Percentiles rank a stretch among this genome's conserved stretches.
Evolutionary conservation across 2,329 filamentous ascomycete species (phyloP).

Genomic region (Davidsoniella eucalypti): DNA sequence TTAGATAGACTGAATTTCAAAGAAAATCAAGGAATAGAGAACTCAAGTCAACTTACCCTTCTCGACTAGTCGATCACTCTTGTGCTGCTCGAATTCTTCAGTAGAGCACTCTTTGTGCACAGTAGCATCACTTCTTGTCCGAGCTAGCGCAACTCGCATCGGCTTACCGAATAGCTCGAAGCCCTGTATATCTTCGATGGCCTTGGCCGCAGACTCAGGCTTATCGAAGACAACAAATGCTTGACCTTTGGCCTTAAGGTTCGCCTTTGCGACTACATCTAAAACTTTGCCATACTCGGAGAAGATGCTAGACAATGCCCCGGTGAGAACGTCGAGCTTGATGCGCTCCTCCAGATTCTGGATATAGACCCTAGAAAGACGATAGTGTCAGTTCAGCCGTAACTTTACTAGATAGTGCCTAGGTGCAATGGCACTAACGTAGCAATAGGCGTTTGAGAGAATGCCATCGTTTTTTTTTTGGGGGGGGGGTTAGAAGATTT

Average conservation of each 20-base stretch:
- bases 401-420: constrained; percentile 33
- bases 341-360: constrained; percentile 87
- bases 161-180: constrained; percentile 88
- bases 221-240: constrained; percentile 86
- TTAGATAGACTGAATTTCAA: neutral
- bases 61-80: constrained; percentile 67
- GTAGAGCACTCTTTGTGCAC: constrained; percentile 56
- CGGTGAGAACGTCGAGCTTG: constrained; percentile 61
- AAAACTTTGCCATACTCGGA: constrained; percentile 74
- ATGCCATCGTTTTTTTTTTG: constrained; percentile 20
- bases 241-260: constrained; percentile 83
- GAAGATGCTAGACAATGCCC: constrained; percentile 62
- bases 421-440: constrained; percentile 63
- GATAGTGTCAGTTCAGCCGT: constrained; percentile 21
- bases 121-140: constrained; percentile 72
- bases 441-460: constrained; percentile 34
- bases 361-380: constrained; percentile 42
- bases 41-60: constrained; percentile 46
- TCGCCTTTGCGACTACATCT: constrained; percentile 76
- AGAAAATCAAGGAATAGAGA: no score
- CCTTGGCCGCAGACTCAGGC: constrained; percentile 59
- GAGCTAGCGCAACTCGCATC: constrained; percentile 71
- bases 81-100: constrained; percentile 78
- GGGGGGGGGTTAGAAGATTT: neutral
- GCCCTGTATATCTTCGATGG: constrained; percentile 77